Conservation (phyloP, 2,329 filamentous ascomycete genomes). For the Botrytis deweyae region DNA sequence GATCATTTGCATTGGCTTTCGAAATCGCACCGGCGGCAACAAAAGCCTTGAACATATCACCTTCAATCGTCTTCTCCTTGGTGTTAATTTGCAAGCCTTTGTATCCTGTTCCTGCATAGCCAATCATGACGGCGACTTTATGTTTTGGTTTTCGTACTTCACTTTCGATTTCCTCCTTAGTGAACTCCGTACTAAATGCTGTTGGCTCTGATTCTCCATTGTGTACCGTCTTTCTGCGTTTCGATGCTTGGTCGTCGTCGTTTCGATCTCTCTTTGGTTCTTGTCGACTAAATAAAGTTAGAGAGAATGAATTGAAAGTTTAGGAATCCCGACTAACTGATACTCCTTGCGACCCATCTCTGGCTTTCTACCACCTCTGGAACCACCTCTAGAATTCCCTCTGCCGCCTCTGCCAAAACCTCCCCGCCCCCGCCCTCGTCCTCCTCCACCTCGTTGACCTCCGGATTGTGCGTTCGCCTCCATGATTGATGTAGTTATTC, state of each 20-base stretch:
- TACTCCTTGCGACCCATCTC: conserved; percentile 67
- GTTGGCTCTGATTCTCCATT: conserved; percentile 38
- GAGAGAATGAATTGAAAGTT: conserved; percentile 36
- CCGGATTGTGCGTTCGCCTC: conserved; percentile 25
- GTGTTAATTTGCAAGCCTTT: conserved; percentile 92
- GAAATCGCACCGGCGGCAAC: conserved; percentile 90
- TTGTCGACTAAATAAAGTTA: conserved; percentile 52
- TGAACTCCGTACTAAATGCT: conserved; percentile 48
- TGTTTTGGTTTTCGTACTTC: conserved; percentile 89
- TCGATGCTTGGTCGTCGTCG: conserved; percentile 51
- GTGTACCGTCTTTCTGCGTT: conserved; percentile 52
- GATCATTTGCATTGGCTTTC: conserved; percentile 94
- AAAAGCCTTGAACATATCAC: conserved; percentile 90
- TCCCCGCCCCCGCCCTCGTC: conserved; percentile 29
- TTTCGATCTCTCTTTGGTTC: conserved; percentile 53
- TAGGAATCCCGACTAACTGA: conserved; percentile 51
- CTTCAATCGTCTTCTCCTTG: conserved; percentile 88
- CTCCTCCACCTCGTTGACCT: conserved; percentile 26
- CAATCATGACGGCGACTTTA: conserved; percentile 93
- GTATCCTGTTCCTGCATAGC: conserved; percentile 95
- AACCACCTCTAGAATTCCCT: conserved; percentile 42
- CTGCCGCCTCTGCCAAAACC: conserved; percentile 31
- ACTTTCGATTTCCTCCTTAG: conserved; percentile 80
- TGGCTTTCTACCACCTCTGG: conserved; percentile 58
- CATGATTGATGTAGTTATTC: conserved; percentile 23